Percentiles rank a stretch among this genome's conserved stretches.
These are phyloP conservation scores for Emmonsiellopsis sp. DNA, from an alignment of 2,329 filamentous ascomycete species.

Conservation along the genomic window DNA sequence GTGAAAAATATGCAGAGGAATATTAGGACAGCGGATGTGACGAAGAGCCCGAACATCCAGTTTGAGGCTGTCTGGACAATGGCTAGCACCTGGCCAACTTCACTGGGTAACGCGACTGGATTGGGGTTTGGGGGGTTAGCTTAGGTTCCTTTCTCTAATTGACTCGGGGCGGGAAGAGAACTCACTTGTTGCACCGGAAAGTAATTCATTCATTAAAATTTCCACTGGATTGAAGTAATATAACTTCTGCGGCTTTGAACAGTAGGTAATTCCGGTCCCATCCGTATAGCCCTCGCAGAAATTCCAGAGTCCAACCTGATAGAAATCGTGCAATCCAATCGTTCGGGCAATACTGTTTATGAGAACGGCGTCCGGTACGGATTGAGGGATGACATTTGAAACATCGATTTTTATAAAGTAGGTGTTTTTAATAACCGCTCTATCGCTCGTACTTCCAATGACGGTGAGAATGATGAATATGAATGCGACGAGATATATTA, in stretches of 20 bases:
- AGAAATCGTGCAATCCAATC: constrained; percentile 86
- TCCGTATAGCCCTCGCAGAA: constrained; percentile 80
- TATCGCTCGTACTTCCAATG: constrained; percentile 63
- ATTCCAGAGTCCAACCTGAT: constrained; percentile 84
- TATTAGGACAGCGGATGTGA: constrained; percentile 60
- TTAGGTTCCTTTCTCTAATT: neutral
- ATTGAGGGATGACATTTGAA: constrained; percentile 67
- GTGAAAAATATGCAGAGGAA: constrained; percentile 61
- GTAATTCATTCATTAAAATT: constrained; percentile 69
- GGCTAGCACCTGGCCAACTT: constrained; percentile 63
- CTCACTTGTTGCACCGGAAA: constrained; percentile 68
- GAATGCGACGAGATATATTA: constrained; percentile 64
- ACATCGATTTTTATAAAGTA: constrained; percentile 83
- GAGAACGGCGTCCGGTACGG: constrained; percentile 61
- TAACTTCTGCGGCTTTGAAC: constrained; percentile 58
- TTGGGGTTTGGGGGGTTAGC: neutral
- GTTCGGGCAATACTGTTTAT: constrained; percentile 83
- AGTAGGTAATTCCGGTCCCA: constrained; percentile 59
- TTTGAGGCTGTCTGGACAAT: constrained; percentile 67
- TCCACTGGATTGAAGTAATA: constrained; percentile 91
- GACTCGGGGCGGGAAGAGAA: constrained; percentile 5
- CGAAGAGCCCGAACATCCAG: constrained; percentile 85
- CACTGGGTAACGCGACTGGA: constrained; percentile 62
- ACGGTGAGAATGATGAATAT: constrained; percentile 75
- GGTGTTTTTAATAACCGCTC: constrained; percentile 55